Evolutionary conservation across 2,329 filamentous ascomycete species (phyloP).

Genomic region (Colletotrichum lini): DNA sequence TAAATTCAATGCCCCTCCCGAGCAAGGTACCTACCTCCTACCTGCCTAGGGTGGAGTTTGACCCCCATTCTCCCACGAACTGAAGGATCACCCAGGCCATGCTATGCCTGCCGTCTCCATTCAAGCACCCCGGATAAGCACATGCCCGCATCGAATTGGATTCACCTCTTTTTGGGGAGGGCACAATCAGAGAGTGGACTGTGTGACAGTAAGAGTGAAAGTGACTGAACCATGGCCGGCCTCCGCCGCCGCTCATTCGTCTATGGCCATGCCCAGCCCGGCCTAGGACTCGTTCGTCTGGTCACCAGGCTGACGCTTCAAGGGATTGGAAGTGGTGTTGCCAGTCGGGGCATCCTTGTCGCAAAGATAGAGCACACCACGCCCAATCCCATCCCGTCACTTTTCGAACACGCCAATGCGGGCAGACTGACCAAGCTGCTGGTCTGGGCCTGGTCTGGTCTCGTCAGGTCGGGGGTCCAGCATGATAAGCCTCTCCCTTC

Average conservation of each 20-base stretch:
- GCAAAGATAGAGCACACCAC: constrained; percentile 26
- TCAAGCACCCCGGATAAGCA: constrained; percentile 29
- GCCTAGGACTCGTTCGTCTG: constrained; percentile 26
- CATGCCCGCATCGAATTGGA: constrained; percentile 21
- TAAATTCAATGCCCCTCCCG: background rate
- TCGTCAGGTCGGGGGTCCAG: constrained; percentile 18
- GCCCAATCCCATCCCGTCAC: constrained; percentile 31
- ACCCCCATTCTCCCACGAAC: background rate
- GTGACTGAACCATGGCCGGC: constrained; percentile 19
- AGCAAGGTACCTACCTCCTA: too few species aligned
- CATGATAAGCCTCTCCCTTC: constrained; percentile 41
- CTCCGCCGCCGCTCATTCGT: constrained; percentile 24
- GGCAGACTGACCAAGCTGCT: background rate
- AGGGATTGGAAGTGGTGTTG: constrained; percentile 9
- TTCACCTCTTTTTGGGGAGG: background rate
- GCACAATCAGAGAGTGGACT: background rate
- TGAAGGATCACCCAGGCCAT: constrained; percentile 2
- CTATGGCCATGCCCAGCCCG: constrained; percentile 11
- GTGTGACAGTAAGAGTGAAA: background rate
- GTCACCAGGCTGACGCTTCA: constrained; percentile 15
- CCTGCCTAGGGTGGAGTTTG: background rate
- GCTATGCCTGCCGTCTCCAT: constrained; percentile 3
- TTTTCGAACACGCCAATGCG: constrained; percentile 39
- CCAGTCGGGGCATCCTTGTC: constrained; percentile 38
- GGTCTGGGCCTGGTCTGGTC: background rate